Conservation (phyloP, 2,329 filamentous ascomycete genomes). For the Exophiala oligosperma region DNA sequence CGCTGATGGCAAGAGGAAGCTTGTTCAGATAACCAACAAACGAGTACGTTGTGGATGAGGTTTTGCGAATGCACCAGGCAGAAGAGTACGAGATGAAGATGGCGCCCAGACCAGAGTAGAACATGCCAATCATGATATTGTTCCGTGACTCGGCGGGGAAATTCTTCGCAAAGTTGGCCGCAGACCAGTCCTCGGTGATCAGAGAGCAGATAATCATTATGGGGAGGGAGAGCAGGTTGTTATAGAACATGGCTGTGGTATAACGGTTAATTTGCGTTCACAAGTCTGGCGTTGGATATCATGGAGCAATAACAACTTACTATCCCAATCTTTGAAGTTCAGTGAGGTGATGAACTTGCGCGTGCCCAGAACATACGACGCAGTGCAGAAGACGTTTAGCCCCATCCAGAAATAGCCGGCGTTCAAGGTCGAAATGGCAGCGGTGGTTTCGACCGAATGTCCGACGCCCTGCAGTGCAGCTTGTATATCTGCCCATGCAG, state of each 20-base stretch:
- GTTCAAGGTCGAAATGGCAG: slow-evolving; percentile 77
- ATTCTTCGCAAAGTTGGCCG: slow-evolving; percentile 77
- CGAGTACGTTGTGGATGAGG: slow-evolving; percentile 95
- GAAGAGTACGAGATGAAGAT: slow-evolving; percentile 99
- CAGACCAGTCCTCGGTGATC: slow-evolving; percentile 88
- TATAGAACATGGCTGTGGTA: slow-evolving; percentile 92
- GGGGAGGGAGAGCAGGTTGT: slow-evolving; percentile 95
- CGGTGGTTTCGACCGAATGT: slow-evolving; percentile 50
- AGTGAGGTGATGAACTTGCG: slow-evolving; percentile 98
- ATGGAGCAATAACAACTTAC: slow-evolving; percentile 57
- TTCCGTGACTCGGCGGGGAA: slow-evolving; percentile 81
- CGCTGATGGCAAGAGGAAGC: slow-evolving; percentile 88
- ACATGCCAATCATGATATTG: slow-evolving; percentile 79
- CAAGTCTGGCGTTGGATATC: slow-evolving; percentile 65
- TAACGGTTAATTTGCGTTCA: slow-evolving; percentile 33
- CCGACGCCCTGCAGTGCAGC: slow-evolving; percentile 77
- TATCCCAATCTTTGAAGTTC: slow-evolving; percentile 99
- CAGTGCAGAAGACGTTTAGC: slow-evolving; percentile 92
- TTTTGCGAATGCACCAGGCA: slow-evolving; percentile 97
- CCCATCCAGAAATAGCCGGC: slow-evolving; percentile 98
- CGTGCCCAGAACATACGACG: slow-evolving; percentile 87
- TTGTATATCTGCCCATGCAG: slow-evolving; percentile 95
- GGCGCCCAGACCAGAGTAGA: slow-evolving; percentile 87
- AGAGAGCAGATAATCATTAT: slow-evolving; percentile 81
- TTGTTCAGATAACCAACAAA: slow-evolving; percentile 99